These are phyloP conservation scores for Mercurialis annua DNA, from an alignment of 345 rosid genomes.

Conservation along the genomic window DNA sequence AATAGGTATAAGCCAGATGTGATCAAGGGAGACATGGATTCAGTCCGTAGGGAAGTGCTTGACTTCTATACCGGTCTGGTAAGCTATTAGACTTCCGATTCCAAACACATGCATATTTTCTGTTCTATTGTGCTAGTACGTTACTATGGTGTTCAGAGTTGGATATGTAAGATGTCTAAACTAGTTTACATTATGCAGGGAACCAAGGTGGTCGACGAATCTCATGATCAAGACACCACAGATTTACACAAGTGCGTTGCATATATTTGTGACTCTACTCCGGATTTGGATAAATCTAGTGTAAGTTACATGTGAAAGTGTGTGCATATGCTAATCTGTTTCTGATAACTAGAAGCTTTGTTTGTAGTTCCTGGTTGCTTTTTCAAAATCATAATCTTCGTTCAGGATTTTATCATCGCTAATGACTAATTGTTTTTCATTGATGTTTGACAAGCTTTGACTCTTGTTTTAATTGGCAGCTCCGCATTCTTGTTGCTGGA, in stretches of 20 bases:
- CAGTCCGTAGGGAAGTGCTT: conserved; percentile 59
- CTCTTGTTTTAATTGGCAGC: conserved; percentile 36
- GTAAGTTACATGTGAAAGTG: conserved; percentile 37
- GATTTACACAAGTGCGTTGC: conserved; percentile 85
- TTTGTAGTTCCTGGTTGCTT: neutral
- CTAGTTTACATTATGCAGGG: conserved; percentile 52
- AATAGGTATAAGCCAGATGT: conserved; percentile 71
- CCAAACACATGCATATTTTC: neutral
- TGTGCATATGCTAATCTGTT: neutral
- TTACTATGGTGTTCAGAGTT: neutral
- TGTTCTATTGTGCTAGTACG: neutral
- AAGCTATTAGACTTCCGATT: conserved; percentile 19
- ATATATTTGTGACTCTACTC: conserved; percentile 43
- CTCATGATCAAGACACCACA: conserved; percentile 93
- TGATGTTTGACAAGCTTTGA: neutral
- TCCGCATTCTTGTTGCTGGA: conserved; percentile 84
- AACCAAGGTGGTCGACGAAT: conserved; percentile 64
- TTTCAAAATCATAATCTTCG: neutral
- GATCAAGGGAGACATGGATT: conserved; percentile 98
- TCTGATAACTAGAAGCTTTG: neutral
- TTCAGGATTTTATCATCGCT: neutral
- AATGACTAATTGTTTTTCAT: neutral
- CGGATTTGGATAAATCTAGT: conserved; percentile 42
- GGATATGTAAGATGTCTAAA: conserved; percentile 14
- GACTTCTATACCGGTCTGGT: conserved; percentile 64